These are phyloP conservation scores for Cladophialophora bantiana DNA, from an alignment of 2,329 filamentous ascomycete species.

Conservation along the genomic window DNA sequence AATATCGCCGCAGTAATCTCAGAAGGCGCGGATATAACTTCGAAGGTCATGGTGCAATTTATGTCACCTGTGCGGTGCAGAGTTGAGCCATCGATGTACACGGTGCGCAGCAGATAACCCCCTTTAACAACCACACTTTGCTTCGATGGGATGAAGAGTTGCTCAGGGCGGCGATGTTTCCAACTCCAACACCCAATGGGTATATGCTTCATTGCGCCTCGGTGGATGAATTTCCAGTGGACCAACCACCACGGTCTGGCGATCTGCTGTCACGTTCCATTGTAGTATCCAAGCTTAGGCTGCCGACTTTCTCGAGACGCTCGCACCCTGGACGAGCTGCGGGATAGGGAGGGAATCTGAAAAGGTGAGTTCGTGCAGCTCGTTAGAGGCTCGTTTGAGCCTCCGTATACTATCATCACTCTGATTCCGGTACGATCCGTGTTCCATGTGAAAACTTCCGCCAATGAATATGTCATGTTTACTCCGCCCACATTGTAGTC, in stretches of 20 bases:
- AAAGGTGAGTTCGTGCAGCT: neutral
- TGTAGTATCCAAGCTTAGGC: neutral
- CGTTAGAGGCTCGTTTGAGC: too few species aligned
- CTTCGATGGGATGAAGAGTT: neutral
- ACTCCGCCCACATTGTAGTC: neutral
- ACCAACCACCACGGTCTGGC: neutral
- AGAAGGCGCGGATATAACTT: neutral
- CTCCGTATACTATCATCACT: neutral
- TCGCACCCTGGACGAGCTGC: neutral
- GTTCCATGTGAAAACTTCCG: constrained; percentile 1
- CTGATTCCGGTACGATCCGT: neutral
- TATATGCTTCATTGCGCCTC: constrained; percentile 3
- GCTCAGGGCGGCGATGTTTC: neutral
- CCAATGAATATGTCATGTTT: neutral
- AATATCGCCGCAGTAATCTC: neutral
- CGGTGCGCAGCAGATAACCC: neutral
- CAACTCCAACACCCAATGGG: neutral
- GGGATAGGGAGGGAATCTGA: neutral
- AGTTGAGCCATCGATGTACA: neutral
- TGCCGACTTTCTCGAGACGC: neutral
- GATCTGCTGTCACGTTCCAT: neutral
- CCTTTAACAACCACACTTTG: neutral
- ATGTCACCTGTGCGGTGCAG: neutral
- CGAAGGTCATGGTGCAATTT: neutral
- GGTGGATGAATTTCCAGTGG: neutral